A percentile compares a stretch with the other conserved stretches of the same genome.
Conservation (phyloP, 805 yeast genomes). For the Kuraishia hungarica region DNA sequence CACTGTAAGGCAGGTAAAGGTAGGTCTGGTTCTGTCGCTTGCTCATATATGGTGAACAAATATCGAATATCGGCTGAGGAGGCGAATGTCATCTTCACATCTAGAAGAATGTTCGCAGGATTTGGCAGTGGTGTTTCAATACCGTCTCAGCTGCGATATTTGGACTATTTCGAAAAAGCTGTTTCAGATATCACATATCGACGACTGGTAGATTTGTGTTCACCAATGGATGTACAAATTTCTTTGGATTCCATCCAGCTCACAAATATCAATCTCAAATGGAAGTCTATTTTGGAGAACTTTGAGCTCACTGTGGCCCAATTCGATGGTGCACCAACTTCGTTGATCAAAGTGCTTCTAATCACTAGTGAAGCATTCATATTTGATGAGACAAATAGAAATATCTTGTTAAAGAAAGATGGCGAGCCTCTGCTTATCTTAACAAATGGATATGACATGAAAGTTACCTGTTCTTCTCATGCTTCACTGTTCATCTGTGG, state of each 20-base stretch:
- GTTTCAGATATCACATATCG: not conserved
- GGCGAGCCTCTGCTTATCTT: not conserved
- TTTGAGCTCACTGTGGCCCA: not conserved
- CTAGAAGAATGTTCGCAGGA: constrained; percentile 36
- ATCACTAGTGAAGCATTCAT: not conserved
- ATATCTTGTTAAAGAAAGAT: no score
- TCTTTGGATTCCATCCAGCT: not conserved
- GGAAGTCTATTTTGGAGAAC: not conserved
- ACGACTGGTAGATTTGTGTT: not conserved
- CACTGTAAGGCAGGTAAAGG: constrained; percentile 95
- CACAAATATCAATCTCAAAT: not conserved
- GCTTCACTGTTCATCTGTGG: not conserved
- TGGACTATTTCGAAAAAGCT: constrained; percentile 37
- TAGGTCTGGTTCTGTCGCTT: constrained; percentile 69
- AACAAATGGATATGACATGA: not conserved
- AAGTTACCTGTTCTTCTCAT: not conserved
- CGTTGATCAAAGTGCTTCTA: not conserved
- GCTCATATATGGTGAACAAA: constrained; percentile 59
- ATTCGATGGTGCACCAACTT: not conserved
- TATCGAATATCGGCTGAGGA: constrained; percentile 25
- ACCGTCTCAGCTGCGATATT: constrained; percentile 56
- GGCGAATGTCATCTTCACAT: constrained; percentile 47
- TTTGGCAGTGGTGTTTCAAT: constrained; percentile 63
- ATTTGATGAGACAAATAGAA: not conserved
- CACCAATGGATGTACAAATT: not conserved